Conservation (phyloP, 2,329 filamentous ascomycete species). For the Clathrospora elynae region DNA sequence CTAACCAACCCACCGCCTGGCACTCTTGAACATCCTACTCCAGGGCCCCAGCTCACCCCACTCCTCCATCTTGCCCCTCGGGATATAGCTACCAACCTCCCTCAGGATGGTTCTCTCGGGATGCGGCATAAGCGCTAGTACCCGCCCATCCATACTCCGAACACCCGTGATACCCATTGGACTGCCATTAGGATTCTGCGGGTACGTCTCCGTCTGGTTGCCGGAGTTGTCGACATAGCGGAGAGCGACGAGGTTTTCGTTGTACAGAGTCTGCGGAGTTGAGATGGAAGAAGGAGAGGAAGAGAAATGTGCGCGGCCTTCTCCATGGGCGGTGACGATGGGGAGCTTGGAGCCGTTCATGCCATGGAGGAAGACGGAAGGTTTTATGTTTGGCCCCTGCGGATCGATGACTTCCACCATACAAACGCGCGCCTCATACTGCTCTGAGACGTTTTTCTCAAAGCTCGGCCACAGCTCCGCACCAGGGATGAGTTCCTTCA, state of each 20-base stretch:
- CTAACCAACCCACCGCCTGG: slow-evolving; percentile 81
- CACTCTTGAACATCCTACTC: slow-evolving; percentile 84
- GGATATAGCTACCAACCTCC: slow-evolving; percentile 77
- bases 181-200: slow-evolving; percentile 87
- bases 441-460: slow-evolving; percentile 80
- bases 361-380: slow-evolving; percentile 84
- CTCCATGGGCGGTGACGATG: slow-evolving; percentile 87
- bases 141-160: slow-evolving; percentile 74
- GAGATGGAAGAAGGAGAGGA: slow-evolving; percentile 46
- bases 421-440: slow-evolving; percentile 85
- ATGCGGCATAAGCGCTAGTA: slow-evolving; percentile 91
- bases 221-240: slow-evolving; percentile 85
- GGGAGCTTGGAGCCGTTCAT: slow-evolving; percentile 83
- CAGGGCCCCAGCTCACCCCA: slow-evolving; percentile 87
- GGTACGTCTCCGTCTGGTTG: slow-evolving; percentile 78
- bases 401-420: slow-evolving; percentile 81
- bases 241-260: slow-evolving; percentile 73
- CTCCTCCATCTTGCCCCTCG: slow-evolving; percentile 63
- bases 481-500: slow-evolving; percentile 86
- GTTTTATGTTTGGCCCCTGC: slow-evolving; percentile 43
- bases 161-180: slow-evolving; percentile 81
- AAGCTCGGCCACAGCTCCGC: slow-evolving; percentile 82
- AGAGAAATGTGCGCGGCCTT: slow-evolving; percentile 73
- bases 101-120: slow-evolving; percentile 86
- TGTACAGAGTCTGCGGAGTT: slow-evolving; percentile 60